Evolutionary conservation across 257 asterid genomes (phyloP), one percentile per base, ranked within the genome.

Genomic region (Thymus mandschuricus): DNA sequence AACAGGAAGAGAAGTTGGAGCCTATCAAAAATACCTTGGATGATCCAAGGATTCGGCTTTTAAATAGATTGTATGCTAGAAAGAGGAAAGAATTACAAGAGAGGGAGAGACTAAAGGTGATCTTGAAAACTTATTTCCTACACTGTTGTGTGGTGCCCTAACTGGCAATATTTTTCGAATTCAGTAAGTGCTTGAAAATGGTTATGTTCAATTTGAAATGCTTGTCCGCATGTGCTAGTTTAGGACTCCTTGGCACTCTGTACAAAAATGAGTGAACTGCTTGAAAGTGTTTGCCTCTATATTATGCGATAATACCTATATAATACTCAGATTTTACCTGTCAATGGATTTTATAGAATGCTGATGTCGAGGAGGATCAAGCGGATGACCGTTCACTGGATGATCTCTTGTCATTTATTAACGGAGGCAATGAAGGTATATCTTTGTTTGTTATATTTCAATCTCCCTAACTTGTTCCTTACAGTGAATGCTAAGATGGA

Each of bases 1-100:
- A 70, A 40, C 86, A 94, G 99, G 99, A 94, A 83, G 98, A 94
- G 72, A 94, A 94, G 82, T 83, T 91, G 86, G 99, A 91, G 82
- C 99, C 99, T 50, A 82, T 94, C 28, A 89, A 84, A 79, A 91
- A 94, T 80, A 84, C 94, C 77, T 82, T 88, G 79, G 98, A 91
- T 73, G 98, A 94, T 82, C 97, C 98, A 5, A 86, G 96, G 79
- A 94, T 92, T 74, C 89, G 99, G 74, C 86, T 89, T 27, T 83
- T 91, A 72, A 94, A 94, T 80, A 86, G 91, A 82, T 80, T 94
- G 75, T 87, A 94, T 82, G 97, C 99, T 51, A 87, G 93, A 75
- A 94, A 94, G 83, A 81, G 97, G 89, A 89, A 94, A 76, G 99
- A 91, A 76, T 80, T 94, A 72, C 86, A 88, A 78, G 98, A 91